Conservation (phyloP, 352 stramenopile genomes). For the Globisporangium acanthophoron region DNA sequence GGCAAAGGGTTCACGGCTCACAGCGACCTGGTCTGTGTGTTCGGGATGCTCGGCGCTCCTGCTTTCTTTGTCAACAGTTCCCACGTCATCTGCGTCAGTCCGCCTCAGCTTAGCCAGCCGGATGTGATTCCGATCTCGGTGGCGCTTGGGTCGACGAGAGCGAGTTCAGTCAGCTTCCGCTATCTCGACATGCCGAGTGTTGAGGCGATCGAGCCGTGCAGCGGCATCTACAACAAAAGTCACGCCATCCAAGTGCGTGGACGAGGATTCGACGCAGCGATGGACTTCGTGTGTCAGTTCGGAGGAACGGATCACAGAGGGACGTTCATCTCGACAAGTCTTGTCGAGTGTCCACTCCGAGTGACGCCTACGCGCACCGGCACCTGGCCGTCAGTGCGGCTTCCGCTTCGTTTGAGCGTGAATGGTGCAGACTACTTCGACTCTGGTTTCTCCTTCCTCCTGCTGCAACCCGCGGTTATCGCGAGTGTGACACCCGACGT, state of each 20-base stretch:
- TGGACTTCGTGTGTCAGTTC: slow-evolving; percentile 22
- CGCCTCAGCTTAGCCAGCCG: slow-evolving; percentile 19
- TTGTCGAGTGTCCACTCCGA: slow-evolving; percentile 6
- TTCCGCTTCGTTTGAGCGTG: slow-evolving; percentile 27
- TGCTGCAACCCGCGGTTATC: slow-evolving; percentile 18
- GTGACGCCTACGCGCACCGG: not conserved
- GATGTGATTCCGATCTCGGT: slow-evolving; percentile 15
- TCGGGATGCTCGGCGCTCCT: slow-evolving; percentile 18
- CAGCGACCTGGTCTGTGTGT: slow-evolving; percentile 26
- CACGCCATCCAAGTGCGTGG: slow-evolving; percentile 20
- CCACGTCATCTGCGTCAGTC: slow-evolving; percentile 20
- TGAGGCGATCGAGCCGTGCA: slow-evolving; percentile 16
- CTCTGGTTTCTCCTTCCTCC: slow-evolving; percentile 26
- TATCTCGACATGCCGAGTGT: slow-evolving; percentile 28
- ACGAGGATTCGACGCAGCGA: slow-evolving; percentile 15
- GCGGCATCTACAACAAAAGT: slow-evolving; percentile 19
- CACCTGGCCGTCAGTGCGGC: not conserved
- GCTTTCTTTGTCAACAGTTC: slow-evolving; percentile 25
- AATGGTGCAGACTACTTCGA: slow-evolving; percentile 21
- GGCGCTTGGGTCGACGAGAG: slow-evolving; percentile 17
- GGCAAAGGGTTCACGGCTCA: slow-evolving; percentile 35
- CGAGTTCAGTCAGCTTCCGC: slow-evolving; percentile 16
- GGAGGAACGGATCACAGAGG: slow-evolving; percentile 3
- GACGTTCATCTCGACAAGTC: not conserved
- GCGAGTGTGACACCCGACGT: slow-evolving; percentile 14